These are phyloP conservation scores for Penicillium longicatenatum DNA, from an alignment of 495 filamentous ascomycete species.

Conservation along the genomic window DNA sequence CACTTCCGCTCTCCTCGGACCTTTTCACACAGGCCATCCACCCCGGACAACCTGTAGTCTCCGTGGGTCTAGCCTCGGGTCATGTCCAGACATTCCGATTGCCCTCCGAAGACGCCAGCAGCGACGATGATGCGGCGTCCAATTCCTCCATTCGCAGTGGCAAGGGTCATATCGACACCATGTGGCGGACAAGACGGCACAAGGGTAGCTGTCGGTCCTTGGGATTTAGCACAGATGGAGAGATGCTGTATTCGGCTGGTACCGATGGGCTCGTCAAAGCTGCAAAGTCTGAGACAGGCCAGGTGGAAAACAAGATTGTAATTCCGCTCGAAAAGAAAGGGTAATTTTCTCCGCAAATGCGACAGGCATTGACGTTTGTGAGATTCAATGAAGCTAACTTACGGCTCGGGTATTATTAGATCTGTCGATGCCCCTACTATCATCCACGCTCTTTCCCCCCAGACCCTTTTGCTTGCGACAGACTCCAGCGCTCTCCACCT, in stretches of 20 bases:
- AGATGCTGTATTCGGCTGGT: constrained; percentile 80
- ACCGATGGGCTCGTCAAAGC: constrained; percentile 90
- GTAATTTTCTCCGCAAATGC: constrained; percentile 29
- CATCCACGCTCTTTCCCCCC: constrained; percentile 77
- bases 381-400: constrained; percentile 5
- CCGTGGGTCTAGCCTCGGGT: constrained; percentile 79
- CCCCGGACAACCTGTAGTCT: constrained; percentile 77
- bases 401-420: constrained; percentile 16
- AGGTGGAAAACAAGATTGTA: constrained; percentile 72
- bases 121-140: constrained; percentile 51
- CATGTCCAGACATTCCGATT: constrained; percentile 87
- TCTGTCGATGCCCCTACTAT: constrained; percentile 70
- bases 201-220: constrained; percentile 88
- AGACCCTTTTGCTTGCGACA: constrained; percentile 86
- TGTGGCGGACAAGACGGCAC: constrained; percentile 86
- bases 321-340: constrained; percentile 46
- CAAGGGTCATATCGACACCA: constrained; percentile 73
- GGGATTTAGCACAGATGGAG: constrained; percentile 74
- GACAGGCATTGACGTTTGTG: neutral
- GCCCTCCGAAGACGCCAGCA: constrained; percentile 53
- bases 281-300: constrained; percentile 75
- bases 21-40: constrained; percentile 89
- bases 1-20: constrained; percentile 82
- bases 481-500: constrained; percentile 88
- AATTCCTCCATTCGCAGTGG: constrained; percentile 53